A percentile compares a stretch with the other conserved stretches of the same genome.
These are phyloP conservation scores for Trichomonascaceae sp. DNA, from an alignment of 1,139 yeast genomes.

Conservation along the genomic window DNA sequence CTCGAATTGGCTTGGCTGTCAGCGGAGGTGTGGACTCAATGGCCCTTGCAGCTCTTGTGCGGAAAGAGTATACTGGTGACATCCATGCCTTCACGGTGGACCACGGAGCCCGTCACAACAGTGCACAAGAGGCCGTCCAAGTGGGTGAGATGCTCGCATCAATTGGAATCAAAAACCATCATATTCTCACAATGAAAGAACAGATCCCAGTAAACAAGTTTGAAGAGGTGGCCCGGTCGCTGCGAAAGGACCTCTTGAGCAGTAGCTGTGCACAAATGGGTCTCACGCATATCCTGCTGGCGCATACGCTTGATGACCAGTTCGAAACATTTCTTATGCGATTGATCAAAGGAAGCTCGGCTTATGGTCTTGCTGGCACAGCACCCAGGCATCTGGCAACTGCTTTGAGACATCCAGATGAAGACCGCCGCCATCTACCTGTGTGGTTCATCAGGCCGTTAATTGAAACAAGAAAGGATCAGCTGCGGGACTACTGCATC, in stretches of 20 bases:
- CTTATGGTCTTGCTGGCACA: slow-evolving; percentile 44
- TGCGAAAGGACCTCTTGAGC: slow-evolving; percentile 36
- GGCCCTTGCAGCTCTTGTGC: slow-evolving; percentile 41
- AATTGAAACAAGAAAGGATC: slow-evolving; percentile 32
- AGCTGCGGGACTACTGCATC: slow-evolving; percentile 36
- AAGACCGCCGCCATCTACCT: slow-evolving; percentile 15
- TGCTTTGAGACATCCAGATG: slow-evolving; percentile 8
- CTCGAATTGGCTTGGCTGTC: slow-evolving; percentile 35
- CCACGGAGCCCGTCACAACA: slow-evolving; percentile 38
- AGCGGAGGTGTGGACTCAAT: slow-evolving; percentile 81
- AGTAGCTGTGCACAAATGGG: slow-evolving; percentile 25
- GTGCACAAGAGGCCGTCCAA: slow-evolving; percentile 34
- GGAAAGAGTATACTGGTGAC: slow-evolving; percentile 18
- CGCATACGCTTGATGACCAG: slow-evolving; percentile 63
- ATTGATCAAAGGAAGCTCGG: slow-evolving; percentile 38
- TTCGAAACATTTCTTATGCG: slow-evolving; percentile 56
- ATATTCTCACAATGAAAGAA: slow-evolving; percentile 23
- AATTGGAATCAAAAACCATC: slow-evolving; percentile 32
- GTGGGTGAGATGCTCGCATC: slow-evolving; percentile 27
- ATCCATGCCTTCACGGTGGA: slow-evolving; percentile 41
- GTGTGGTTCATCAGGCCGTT: slow-evolving; percentile 39
- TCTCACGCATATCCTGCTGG: slow-evolving; percentile 35
- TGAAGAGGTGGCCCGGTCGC: slow-evolving; percentile 25
- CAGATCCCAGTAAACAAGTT: slow-evolving; percentile 9
- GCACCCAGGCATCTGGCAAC: slow-evolving; percentile 12